Evolutionary conservation across 78 protist genomes (phyloP), one percentile per base, ranked within the genome.

Genomic region (Dictyostelium discoideum): DNA sequence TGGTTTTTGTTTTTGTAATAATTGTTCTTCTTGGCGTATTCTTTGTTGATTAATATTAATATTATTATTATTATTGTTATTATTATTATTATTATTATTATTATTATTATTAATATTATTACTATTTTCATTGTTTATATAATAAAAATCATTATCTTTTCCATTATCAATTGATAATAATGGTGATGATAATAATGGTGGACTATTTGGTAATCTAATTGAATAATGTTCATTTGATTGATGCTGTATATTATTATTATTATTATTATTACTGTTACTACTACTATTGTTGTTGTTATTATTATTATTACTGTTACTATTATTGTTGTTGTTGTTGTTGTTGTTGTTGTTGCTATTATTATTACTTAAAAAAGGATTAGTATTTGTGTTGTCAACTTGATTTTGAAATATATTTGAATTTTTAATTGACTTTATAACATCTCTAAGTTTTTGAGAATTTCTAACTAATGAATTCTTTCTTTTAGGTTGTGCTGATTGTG

Each of bases 401-500:
- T 78, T 74, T 37, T 74, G 40, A 29, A 39, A 74, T 37, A 74
- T 74, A 74, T 74, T 74, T 74, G 81, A 74, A 37, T 74, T 74
- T 37, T 74, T 74, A 32, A 74, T 74, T 29, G 81, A 74, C 50
- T 79, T 79, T n/a, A 79, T 79, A 42, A 79, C 84, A 79, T 79
- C 84, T 44, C 26, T 42, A 32, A 79, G 46, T 79, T 79, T 79
- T 79, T 79, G 84, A 16, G 84, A 79, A 79, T 79, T 79, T 79
- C 84, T 79, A 44, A 79, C 44, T 44, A 79, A 44, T n/a, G 84
- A 79, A 79, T 46, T 79, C n/a, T 79, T 79, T 79, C 84, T 79
- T 46, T 79, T 79, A 16, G 84, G 84, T 44, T 18, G 24, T 7
- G 37, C n/a, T 79, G 50, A 3, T 18, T 57, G 7, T 32, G 81